Percentiles rank a stretch among this genome's conserved stretches.
phyloP scores from a whole-genome alignment of 108 stramenopile species.

The Cyclotella atomus region DNA sequence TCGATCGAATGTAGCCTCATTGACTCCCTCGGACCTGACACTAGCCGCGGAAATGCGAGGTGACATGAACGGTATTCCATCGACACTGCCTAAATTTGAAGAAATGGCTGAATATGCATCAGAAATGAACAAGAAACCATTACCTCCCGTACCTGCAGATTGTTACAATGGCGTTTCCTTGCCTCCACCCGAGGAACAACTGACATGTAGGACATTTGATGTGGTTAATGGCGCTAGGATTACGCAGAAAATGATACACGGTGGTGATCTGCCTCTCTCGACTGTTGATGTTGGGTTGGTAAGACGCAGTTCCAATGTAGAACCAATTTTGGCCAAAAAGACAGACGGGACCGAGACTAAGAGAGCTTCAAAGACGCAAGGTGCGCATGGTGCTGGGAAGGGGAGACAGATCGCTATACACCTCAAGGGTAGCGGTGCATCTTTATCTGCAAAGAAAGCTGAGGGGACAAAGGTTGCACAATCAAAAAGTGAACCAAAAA shows the following conservation, averaged over 20 bases:
- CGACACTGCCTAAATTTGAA: slow-evolving; percentile 61
- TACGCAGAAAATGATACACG: slow-evolving; percentile 56
- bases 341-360: background rate
- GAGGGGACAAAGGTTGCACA: background rate
- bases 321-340: background rate
- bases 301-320: background rate
- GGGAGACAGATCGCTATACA: slow-evolving; percentile 35
- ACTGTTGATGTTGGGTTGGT: slow-evolving; percentile 11
- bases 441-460: background rate
- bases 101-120: slow-evolving; percentile 48
- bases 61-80: slow-evolving; percentile 22
- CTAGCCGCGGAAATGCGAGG: slow-evolving; percentile 64
- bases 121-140: slow-evolving; percentile 65
- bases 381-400: slow-evolving; percentile 28
- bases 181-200: slow-evolving; percentile 64
- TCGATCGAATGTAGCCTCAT: slow-evolving; percentile 50
- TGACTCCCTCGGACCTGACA: slow-evolving; percentile 33
- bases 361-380: background rate
- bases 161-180: slow-evolving; percentile 79
- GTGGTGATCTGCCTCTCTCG: slow-evolving; percentile 25
- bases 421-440: slow-evolving; percentile 11
- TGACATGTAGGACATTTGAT: slow-evolving; percentile 84
- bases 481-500: background rate
- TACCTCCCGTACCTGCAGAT: slow-evolving; percentile 76
- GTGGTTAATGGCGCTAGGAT: slow-evolving; percentile 75